Evolutionary conservation across 2,329 filamentous ascomycete species (phyloP), one percentile per base, ranked within the genome.

Genomic region (Eutypa lata): DNA sequence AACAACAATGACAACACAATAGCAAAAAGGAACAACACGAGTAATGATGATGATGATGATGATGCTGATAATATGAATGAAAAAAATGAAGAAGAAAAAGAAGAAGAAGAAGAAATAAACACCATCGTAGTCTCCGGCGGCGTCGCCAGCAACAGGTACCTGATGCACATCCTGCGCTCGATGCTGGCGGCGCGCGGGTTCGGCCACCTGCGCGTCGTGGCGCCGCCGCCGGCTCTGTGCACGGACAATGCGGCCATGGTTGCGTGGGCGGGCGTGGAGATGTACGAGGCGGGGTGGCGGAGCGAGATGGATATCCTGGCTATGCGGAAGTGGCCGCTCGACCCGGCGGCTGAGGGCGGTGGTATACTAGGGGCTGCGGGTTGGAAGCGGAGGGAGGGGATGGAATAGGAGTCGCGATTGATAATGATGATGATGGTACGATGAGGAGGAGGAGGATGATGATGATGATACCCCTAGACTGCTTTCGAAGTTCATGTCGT

Each of bases 181-280:
- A 74, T 76, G 44, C 68, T 97, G 42, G 80, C 87, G 57, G 80
- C 76, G n/a, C 81, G 88, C 43, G 89, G 89, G 0, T 87, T 84
- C 64, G 65, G 67, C 0, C 62, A 83, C 57, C 68, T 95, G 26
- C 62, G 77, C 11, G 69, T 97, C 7, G 72, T 87, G 28, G 89
- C 88, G 51, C 93, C 94, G n/a, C 91, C 91, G 2, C 71, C 82
- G 10, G 76, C 78, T 42, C 77, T 93, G 50, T 97, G 94, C 67
- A 97, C 91, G 0, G 94, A 99, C 65, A 97, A 99, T 70, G 94
- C 94, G 13, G 90, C 91, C 47, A 99, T 99, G 94, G 92, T 97
- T 67, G 93, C 88, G 1, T 97, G 94, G 93, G 79, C 92, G 1
- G 94, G 88, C 0, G 80, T 92, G 59, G 92, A 97, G 72, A 97